These are phyloP conservation scores for Mortierella sp. DNA, from an alignment of 371 early-diverging fungal species.

Conservation along the genomic window DNA sequence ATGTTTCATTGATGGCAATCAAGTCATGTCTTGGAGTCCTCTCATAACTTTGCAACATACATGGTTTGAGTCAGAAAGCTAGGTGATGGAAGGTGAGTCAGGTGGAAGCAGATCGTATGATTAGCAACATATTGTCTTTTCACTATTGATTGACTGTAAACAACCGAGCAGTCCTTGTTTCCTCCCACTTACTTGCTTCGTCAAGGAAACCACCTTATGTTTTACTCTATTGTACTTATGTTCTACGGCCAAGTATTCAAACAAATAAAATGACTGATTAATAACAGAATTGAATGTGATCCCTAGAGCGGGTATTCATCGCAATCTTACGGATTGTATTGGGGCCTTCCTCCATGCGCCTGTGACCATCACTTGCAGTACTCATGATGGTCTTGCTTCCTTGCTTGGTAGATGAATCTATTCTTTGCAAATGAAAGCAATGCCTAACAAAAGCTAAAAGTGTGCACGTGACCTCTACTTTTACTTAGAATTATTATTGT, in stretches of 20 bases:
- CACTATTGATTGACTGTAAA: not conserved
- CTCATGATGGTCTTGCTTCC: slow-evolving; percentile 23
- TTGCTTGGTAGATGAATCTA: not conserved
- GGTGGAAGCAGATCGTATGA: not conserved
- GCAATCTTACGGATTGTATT: not conserved
- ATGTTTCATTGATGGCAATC: not conserved
- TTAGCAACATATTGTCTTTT: not conserved
- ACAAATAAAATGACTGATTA: not conserved
- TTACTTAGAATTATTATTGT: too few species aligned
- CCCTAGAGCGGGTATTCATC: not conserved
- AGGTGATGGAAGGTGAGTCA: too few species aligned
- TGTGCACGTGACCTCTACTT: not conserved
- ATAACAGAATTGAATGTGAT: not conserved
- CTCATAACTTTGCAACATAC: not conserved
- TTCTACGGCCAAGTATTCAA: not conserved
- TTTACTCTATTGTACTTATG: slow-evolving; percentile 8
- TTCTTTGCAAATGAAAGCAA: not conserved
- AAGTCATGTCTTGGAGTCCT: too few species aligned
- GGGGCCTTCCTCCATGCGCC: slow-evolving; percentile 4
- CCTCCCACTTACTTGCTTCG: slow-evolving; percentile 2
- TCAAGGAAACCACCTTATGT: not conserved
- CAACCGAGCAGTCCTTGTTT: not conserved
- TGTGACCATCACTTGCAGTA: slow-evolving; percentile 35
- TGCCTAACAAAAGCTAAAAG: not conserved
- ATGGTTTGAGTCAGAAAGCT: not conserved